Base-by-base conservation (phyloP, 1,284 basidiomycete species). In the Cutaneotrichosporon sp. region DNA sequence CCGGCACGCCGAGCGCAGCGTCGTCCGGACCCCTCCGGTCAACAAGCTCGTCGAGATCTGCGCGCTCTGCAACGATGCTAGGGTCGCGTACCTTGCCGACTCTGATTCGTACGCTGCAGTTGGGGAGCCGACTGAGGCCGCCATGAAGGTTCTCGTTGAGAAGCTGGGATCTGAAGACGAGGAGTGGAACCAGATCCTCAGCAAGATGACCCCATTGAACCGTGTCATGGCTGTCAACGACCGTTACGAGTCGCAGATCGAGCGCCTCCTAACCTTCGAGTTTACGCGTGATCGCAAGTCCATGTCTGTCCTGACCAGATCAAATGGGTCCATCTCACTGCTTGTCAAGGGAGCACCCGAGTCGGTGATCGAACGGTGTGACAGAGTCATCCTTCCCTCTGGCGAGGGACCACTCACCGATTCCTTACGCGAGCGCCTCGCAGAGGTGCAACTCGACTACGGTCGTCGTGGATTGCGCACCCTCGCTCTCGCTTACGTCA, bases 281-380 rank as follows among this genome's bases (percentile, higher is more conserved):
- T 98, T 98, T 76, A 89, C 90, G 25, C 86, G 94, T 31, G 96
- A 98, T 75, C 88, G 94, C 71, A 98, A 97, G 78, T 93, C 92
- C 82, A 98, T 97, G 94, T 97, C 93, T 22, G 91, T 96, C 33
- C 82, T 97, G 44, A 85, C 88, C 45, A 14, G 29, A 12, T 24
- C 25, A 3, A 81, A 79, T 10, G 84, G 84, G 32, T 80, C 65
- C n/a, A 54, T 74, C 20, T 64, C 84, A 17, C 78, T 94, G 3
- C 86, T 92, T 66, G 90, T 88, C 70, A 98, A 98, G 75, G 94
- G 96, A 42, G 96, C 94, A 1, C 94, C 93, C 3, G 94, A 98
- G 77, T 86, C 87, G 19, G 87, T 99, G 32, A 78, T 98, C 54
- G 90, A 93, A 47, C 85, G 90, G 41, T 96, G 43, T 75, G 83